Percentiles rank a stretch among this genome's conserved stretches.
phyloP scores from a whole-genome alignment of 129 eudicot genomes.

The carrot (Daucus carota) region DNA sequence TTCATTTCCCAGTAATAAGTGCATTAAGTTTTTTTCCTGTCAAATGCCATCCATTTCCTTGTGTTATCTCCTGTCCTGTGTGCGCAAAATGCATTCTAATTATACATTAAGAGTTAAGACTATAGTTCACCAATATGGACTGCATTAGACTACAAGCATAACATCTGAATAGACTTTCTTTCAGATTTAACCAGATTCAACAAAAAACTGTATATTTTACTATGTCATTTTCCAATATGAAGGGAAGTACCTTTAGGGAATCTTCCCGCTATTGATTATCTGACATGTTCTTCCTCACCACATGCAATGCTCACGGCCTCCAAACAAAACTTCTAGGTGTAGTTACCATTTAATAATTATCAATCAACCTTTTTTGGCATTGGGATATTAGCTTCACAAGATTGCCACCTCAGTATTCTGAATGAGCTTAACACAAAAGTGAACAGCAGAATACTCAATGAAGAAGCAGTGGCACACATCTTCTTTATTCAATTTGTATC shows the following conservation, averaged over 20 bases:
- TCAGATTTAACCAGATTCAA: background rate
- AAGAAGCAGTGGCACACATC: background rate
- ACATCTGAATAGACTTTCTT: background rate
- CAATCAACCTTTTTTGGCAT: background rate
- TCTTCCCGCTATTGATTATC: background rate
- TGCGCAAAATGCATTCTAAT: background rate
- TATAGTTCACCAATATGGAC: background rate
- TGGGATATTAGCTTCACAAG: background rate
- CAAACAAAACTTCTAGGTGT: background rate
- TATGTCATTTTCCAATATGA: background rate
- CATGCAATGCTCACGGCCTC: background rate
- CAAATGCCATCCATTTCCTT: background rate
- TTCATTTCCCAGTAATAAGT: background rate
- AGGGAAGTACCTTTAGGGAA: background rate
- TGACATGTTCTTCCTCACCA: background rate
- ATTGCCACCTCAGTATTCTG: background rate
- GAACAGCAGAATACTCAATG: background rate
- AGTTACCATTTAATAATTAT: background rate
- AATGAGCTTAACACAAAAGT: background rate
- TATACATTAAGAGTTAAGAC: background rate
- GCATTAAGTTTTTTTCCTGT: background rate
- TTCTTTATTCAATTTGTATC: background rate
- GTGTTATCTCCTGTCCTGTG: background rate
- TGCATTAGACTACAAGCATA: background rate
- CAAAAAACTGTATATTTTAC: background rate